Evolutionary conservation across 2,329 filamentous ascomycete genomes (phyloP).

Genomic region (Penicillium sumatraense): DNA sequence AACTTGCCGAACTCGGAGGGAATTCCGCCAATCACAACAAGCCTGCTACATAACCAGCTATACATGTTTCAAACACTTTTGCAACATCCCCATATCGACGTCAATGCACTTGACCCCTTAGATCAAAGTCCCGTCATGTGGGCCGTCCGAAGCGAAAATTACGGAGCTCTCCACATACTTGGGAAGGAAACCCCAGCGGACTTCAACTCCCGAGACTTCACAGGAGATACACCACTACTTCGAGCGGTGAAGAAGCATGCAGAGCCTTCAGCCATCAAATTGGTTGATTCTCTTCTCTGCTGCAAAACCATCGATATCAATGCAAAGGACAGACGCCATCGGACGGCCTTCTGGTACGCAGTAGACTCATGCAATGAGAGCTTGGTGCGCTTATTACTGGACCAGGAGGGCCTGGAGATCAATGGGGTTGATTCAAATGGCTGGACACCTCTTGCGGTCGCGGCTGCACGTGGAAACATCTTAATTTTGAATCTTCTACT

Average conservation of each 20-base stretch:
- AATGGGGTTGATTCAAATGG: neutral
- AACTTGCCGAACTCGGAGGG: neutral
- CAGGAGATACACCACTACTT: neutral
- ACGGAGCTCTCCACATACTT: neutral
- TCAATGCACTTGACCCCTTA: neutral
- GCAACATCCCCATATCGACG: neutral
- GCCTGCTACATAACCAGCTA: neutral
- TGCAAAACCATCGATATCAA: neutral
- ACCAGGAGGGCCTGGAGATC: neutral
- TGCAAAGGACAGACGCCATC: neutral
- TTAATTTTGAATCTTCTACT: neutral
- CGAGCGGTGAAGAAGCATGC: neutral
- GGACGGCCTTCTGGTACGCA: neutral
- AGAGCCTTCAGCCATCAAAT: neutral
- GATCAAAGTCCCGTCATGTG: neutral
- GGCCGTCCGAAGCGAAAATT: neutral
- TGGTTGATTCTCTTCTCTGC: neutral
- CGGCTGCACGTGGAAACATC: neutral
- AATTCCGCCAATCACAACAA: neutral
- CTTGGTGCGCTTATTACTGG: neutral
- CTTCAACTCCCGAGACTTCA: neutral
- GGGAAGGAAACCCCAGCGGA: neutral
- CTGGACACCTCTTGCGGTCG: neutral
- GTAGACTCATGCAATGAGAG: neutral
- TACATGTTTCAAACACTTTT: neutral